These are phyloP conservation scores for Silene latifolia DNA, from an alignment of 148 eudicot genomes.

Conservation along the genomic window DNA sequence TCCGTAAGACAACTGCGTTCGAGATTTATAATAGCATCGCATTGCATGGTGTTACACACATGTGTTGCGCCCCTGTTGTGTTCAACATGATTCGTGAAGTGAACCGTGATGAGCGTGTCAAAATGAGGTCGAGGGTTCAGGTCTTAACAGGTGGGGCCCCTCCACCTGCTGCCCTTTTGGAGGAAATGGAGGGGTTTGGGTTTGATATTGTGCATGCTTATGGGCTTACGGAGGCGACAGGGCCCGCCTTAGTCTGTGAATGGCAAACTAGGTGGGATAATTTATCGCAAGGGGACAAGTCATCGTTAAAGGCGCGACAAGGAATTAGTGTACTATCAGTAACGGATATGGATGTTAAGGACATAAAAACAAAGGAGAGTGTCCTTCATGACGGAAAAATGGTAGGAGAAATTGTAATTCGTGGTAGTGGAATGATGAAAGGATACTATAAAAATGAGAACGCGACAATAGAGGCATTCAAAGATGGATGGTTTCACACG, in stretches of 20 bases:
- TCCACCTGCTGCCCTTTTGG: constrained; percentile 58
- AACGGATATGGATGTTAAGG: constrained; percentile 58
- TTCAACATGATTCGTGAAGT: constrained; percentile 59
- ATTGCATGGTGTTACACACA: constrained; percentile 59
- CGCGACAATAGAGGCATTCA: constrained; percentile 50
- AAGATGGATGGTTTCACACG: constrained; percentile 64
- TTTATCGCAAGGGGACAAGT: constrained; percentile 29
- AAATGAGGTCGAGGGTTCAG: constrained; percentile 34
- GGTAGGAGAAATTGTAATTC: constrained; percentile 60
- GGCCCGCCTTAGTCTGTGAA: constrained; percentile 76
- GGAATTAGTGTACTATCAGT: constrained; percentile 57
- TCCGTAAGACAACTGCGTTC: constrained; percentile 56
- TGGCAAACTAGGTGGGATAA: constrained; percentile 63
- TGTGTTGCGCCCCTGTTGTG: constrained; percentile 84
- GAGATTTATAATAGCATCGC: constrained; percentile 55
- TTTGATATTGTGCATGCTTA: constrained; percentile 81
- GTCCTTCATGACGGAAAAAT: constrained; percentile 60
- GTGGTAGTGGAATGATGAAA: constrained; percentile 84
- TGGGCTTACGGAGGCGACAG: constrained; percentile 78
- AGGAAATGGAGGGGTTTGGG: constrained; percentile 53
- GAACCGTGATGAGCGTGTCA: constrained; percentile 33
- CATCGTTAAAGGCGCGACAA: constrained; percentile 62
- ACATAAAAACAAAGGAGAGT: constrained; percentile 41
- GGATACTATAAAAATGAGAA: constrained; percentile 58
- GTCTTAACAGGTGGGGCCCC: constrained; percentile 82